These are phyloP conservation scores for Ustilago sp. DNA, from an alignment of 1,284 basidiomycete genomes.

Conservation along the genomic window DNA sequence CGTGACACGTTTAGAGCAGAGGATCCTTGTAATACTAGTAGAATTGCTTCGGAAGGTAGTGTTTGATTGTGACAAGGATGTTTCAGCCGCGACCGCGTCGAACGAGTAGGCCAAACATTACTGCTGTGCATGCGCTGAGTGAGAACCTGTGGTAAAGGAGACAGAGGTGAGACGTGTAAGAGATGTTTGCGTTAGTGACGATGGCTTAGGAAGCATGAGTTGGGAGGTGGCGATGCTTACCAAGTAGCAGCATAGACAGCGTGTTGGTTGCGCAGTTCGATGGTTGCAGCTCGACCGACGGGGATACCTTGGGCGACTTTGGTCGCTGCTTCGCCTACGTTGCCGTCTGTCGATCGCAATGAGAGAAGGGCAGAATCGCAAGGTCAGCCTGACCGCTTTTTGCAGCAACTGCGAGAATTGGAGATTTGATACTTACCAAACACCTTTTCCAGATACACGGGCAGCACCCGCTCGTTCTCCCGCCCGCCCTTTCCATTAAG, in stretches of 20 bases:
- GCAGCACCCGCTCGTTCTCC: conserved; percentile 45
- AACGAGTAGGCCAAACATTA: conserved; percentile 59
- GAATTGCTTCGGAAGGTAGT: neutral
- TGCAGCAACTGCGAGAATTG: too few species aligned
- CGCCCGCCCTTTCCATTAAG: conserved; percentile 15
- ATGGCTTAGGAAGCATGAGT: neutral
- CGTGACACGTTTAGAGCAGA: too few species aligned
- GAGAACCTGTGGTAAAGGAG: conserved; percentile 45
- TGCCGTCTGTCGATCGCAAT: conserved; percentile 75
- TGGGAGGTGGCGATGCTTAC: conserved; percentile 71
- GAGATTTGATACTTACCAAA: conserved; percentile 49
- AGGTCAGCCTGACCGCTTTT: neutral
- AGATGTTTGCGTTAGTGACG: neutral
- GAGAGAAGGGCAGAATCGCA: conserved; percentile 5
- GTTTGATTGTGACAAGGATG: neutral
- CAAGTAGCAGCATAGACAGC: conserved; percentile 95
- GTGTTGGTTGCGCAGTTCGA: conserved; percentile 94
- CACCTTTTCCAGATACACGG: conserved; percentile 64
- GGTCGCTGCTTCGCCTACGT: conserved; percentile 77
- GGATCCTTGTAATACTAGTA: conserved; percentile 2
- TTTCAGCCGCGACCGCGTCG: conserved; percentile 39
- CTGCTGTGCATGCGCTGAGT: conserved; percentile 55
- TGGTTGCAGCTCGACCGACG: conserved; percentile 83
- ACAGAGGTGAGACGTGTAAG: neutral
- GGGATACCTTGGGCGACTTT: conserved; percentile 82